A percentile compares a stretch with the other conserved stretches of the same genome.
Evolutionary conservation across 768 basidiomycete genomes (phyloP).

Genomic region (Trametes villosa): DNA sequence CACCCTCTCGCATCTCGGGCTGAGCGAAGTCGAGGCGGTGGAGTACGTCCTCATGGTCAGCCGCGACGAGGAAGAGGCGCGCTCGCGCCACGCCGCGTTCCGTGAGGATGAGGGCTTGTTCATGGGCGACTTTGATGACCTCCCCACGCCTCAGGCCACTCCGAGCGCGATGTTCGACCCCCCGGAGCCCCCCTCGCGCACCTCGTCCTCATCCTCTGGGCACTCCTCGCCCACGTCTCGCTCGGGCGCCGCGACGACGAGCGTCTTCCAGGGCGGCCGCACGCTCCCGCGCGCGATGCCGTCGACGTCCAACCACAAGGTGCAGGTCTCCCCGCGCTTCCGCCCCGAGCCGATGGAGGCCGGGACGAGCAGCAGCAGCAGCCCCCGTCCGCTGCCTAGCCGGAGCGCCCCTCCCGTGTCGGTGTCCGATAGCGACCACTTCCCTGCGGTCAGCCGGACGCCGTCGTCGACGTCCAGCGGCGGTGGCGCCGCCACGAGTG

Average conservation of each 20-base stretch:
- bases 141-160: constrained; percentile 33
- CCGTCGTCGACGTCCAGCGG: constrained; percentile 30
- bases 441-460: constrained; percentile 41
- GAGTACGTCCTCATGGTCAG: constrained; percentile 87
- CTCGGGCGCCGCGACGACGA: constrained; percentile 5
- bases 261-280: constrained; percentile 27
- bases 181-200: constrained; percentile 23
- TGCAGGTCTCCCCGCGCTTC: constrained; percentile 56
- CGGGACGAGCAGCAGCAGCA: constrained; percentile 41
- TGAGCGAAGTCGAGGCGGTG: constrained; percentile 74
- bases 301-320: constrained; percentile 51
- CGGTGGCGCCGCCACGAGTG: constrained; percentile 14
- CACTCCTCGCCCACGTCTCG: constrained; percentile 7
- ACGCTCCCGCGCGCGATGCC: constrained; percentile 36
- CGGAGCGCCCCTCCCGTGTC: constrained; percentile 13
- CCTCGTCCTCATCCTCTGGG: constrained; percentile 14
- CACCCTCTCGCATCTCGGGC: constrained; percentile 63
- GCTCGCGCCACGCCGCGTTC: constrained; percentile 22
- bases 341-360: constrained; percentile 61
- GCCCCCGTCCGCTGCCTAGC: constrained; percentile 23
- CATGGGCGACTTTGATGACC: constrained; percentile 56
- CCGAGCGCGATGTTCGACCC: constrained; percentile 29
- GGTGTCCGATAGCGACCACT: constrained; percentile 35
- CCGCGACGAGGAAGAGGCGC: constrained; percentile 66
- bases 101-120: constrained; percentile 58